Percentiles rank a stretch among this genome's conserved stretches.
These are phyloP conservation scores for Ceratocystis alfenasii DNA, from an alignment of 2,329 filamentous ascomycete species.

Conservation along the genomic window DNA sequence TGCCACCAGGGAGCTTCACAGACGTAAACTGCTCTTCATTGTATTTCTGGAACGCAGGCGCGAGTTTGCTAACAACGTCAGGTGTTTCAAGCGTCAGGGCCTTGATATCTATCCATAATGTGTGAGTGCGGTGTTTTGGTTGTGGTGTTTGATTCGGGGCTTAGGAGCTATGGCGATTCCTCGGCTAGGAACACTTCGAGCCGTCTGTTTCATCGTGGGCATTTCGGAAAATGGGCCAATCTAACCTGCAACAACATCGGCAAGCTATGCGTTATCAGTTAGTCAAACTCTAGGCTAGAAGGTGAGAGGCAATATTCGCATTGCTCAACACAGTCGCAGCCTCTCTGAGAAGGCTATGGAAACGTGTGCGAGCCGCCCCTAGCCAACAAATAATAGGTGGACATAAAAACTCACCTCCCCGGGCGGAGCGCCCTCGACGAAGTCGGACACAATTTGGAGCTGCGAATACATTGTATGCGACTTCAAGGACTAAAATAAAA, in stretches of 20 bases:
- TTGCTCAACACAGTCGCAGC: neutral
- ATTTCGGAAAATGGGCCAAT: constrained; percentile 6
- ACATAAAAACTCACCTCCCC: constrained; percentile 18
- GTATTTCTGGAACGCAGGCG: constrained; percentile 81
- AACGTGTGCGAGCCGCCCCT: neutral
- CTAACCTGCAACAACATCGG: constrained; percentile 22
- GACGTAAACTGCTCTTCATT: constrained; percentile 90
- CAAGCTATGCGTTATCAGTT: constrained; percentile 19
- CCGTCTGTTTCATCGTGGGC: neutral
- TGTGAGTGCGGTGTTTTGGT: constrained; percentile 8
- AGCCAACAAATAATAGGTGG: neutral
- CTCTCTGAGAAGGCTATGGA: constrained; percentile 12
- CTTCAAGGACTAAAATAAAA: neutral
- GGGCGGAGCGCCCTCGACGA: constrained; percentile 21
- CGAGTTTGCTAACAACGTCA: constrained; percentile 57
- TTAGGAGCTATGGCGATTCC: neutral
- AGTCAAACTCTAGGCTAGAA: neutral
- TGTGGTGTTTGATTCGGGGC: too few relatives aligned
- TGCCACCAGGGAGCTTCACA: constrained; percentile 78
- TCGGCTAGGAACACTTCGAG: neutral
- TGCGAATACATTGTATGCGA: constrained; percentile 14
- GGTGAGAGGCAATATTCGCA: neutral
- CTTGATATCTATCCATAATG: constrained; percentile 62
- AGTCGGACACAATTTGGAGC: constrained; percentile 20
- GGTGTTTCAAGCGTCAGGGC: constrained; percentile 60